Percentiles rank a stretch among this genome's conserved stretches.
These are phyloP conservation scores for Cenococcum geophilum DNA, from an alignment of 495 filamentous ascomycete species.

Conservation along the genomic window DNA sequence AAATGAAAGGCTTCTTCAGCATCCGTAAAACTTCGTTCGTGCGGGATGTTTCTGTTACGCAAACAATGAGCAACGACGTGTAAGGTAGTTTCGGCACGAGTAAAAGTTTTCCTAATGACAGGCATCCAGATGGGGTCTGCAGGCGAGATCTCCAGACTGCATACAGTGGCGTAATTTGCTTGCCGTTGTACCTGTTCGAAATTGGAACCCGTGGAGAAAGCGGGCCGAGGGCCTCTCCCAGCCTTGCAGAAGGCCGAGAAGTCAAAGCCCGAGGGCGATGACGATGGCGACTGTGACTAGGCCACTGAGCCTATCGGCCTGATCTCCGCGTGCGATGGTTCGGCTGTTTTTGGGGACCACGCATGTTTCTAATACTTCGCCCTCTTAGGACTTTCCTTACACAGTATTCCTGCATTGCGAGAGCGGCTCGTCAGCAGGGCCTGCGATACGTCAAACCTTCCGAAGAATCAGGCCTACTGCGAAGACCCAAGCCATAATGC, in stretches of 20 bases:
- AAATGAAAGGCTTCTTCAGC: not conserved
- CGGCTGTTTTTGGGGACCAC: too few relatives aligned
- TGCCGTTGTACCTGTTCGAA: not conserved
- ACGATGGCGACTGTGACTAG: not conserved
- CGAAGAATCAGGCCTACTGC: not conserved
- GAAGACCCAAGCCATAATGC: not conserved
- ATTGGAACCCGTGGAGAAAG: too few relatives aligned
- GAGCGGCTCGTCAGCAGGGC: not conserved
- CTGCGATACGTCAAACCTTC: not conserved
- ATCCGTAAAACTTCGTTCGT: not conserved
- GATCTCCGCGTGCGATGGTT: too few relatives aligned
- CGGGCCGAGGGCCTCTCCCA: not conserved
- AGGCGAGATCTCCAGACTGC: not conserved
- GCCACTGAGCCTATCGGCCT: too few relatives aligned
- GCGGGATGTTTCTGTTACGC: not conserved
- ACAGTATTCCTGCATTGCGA: not conserved
- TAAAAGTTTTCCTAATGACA: not conserved
- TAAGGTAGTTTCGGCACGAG: not conserved
- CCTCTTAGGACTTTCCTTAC: not conserved
- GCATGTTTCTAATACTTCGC: too few relatives aligned
- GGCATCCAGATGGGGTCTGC: not conserved
- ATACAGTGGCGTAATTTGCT: not conserved
- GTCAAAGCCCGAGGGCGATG: not conserved
- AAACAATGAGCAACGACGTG: not conserved
- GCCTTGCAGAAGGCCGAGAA: not conserved